These are phyloP conservation scores for Citrus mangshanensis DNA, from an alignment of 345 rosid genomes.

Conservation along the genomic window DNA sequence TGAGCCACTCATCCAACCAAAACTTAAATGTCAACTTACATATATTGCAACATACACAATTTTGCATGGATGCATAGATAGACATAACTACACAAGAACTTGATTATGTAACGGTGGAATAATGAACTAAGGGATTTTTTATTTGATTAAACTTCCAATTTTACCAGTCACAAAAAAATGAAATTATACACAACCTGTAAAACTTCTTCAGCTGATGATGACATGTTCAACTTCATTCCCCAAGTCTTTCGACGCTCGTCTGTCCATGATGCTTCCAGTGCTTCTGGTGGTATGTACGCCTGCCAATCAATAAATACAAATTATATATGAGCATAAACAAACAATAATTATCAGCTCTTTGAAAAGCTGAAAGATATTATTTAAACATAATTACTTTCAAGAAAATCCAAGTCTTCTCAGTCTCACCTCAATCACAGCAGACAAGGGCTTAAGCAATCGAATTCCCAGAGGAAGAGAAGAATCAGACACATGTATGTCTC, in stretches of 20 bases:
- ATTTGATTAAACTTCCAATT: not conserved
- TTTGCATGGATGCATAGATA: not conserved
- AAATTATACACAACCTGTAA: constrained; percentile 55
- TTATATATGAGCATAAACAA: not conserved
- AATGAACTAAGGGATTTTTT: not conserved
- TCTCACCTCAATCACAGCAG: constrained; percentile 71
- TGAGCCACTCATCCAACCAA: constrained; percentile 16
- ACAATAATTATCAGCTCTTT: not conserved
- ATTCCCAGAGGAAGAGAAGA: constrained; percentile 72
- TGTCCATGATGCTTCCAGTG: constrained; percentile 70
- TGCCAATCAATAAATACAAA: constrained; percentile 26
- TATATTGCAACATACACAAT: not conserved
- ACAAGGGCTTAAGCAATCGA: constrained; percentile 64
- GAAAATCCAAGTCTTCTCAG: not conserved
- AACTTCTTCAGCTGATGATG: constrained; percentile 64
- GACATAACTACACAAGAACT: not conserved
- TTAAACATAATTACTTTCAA: not conserved
- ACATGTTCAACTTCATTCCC: constrained; percentile 54
- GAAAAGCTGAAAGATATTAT: not conserved
- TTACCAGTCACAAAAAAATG: not conserved
- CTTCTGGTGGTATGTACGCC: constrained; percentile 80
- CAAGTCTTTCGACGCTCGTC: constrained; percentile 51
- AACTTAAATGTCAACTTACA: not conserved
- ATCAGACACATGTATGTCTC: constrained; percentile 22
- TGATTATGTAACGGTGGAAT: not conserved